phyloP scores from a whole-genome alignment of 2,329 filamentous ascomycete species.

The Proliferodiscus dingleyae region DNA sequence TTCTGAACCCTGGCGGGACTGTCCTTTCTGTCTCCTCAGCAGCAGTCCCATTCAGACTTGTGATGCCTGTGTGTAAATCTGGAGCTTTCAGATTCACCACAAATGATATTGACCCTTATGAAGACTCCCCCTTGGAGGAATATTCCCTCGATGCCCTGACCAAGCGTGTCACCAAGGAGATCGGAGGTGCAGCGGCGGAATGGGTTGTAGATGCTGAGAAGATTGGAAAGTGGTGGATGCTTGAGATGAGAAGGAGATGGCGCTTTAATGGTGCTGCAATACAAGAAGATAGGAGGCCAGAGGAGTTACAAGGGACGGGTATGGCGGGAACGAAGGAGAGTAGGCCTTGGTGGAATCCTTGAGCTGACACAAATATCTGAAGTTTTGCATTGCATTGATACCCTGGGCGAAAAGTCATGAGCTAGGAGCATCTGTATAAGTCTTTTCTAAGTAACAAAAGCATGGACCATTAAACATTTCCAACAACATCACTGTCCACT shows the following conservation, averaged over 20 bases:
- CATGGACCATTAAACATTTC: no score
- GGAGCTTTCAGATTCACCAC: constrained; percentile 33
- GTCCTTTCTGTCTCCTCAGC: constrained; percentile 20
- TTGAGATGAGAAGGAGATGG: constrained; percentile 29
- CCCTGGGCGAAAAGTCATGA: no score
- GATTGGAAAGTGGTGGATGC: constrained; percentile 36
- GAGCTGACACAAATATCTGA: no score
- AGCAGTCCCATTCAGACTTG: constrained; percentile 16
- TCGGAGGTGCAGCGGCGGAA: constrained; percentile 30
- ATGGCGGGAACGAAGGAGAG: constrained; percentile 15
- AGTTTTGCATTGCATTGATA: no score
- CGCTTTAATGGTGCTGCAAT: constrained; percentile 18
- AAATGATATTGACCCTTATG: constrained; percentile 31
- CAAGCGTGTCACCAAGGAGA: constrained; percentile 19
- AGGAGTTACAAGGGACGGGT: constrained; percentile 17
- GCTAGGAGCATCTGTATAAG: no score
- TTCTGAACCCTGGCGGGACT: constrained; percentile 24
- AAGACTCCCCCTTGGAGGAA: constrained; percentile 29
- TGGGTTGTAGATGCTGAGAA: constrained; percentile 36
- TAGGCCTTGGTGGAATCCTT: constrained; percentile 25
- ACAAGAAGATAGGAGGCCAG: constrained; percentile 21
- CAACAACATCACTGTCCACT: no score
- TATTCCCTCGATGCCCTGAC: constrained; percentile 26
- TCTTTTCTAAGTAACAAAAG: no score
- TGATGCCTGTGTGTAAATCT: constrained; percentile 23